Evolutionary conservation across 129 eudicot genomes (phyloP).

Genomic region (Tagetes erecta): DNA sequence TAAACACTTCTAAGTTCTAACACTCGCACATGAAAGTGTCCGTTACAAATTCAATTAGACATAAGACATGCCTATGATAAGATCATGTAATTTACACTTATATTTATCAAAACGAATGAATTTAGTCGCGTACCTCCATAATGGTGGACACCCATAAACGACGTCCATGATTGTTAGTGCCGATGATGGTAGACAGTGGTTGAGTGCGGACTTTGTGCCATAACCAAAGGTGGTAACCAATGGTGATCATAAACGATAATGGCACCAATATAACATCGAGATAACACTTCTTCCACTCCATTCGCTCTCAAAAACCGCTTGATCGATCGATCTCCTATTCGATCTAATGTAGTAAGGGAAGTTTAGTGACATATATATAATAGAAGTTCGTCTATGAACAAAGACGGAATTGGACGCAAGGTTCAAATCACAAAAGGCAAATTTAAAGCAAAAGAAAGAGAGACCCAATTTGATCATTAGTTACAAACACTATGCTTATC

Average conservation of each 20-base stretch:
- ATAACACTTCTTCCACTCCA: conserved; percentile 93
- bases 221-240: conserved; percentile 71
- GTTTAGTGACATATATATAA: conserved; percentile 22
- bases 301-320: conserved; percentile 17
- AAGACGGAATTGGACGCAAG: conserved; percentile 40
- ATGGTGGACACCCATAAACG: conserved; percentile 81
- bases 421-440: conserved; percentile 35
- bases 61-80: not conserved
- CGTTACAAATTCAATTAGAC: not conserved
- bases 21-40: not conserved
- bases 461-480: conserved; percentile 22
- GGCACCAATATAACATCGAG: conserved; percentile 79
- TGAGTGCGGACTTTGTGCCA: conserved; percentile 73
- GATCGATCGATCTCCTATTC: not conserved
- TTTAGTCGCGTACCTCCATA: conserved; percentile 58
- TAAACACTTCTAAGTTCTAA: not conserved
- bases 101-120: not conserved
- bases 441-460: conserved; percentile 32
- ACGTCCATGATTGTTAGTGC: conserved; percentile 72
- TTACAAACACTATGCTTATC: conserved; percentile 35
- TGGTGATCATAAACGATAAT: conserved; percentile 46
- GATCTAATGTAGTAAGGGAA: conserved; percentile 1
- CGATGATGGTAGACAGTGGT: conserved; percentile 74
- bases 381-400: conserved; percentile 26
- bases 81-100: not conserved